These are phyloP conservation scores for Begonia peltatifolia DNA, from an alignment of 306 rosid genomes.

Conservation along the genomic window DNA sequence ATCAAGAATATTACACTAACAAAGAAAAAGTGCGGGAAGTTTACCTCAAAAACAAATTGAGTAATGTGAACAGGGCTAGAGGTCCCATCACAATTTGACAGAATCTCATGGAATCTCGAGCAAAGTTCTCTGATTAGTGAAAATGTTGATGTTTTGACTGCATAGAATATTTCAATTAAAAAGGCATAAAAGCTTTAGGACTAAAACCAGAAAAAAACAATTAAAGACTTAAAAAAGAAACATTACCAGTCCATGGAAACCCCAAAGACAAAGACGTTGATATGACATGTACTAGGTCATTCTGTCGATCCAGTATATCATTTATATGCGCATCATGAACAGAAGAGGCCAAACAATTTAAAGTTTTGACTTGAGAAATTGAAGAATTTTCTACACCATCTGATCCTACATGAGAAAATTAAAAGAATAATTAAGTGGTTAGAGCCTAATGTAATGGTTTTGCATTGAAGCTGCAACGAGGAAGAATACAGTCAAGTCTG, in stretches of 20 bases:
- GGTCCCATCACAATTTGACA: slow-evolving; percentile 29
- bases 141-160: slow-evolving; percentile 79
- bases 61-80: slow-evolving; percentile 20
- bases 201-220: slow-evolving; percentile 2
- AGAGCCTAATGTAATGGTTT: neutral
- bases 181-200: neutral
- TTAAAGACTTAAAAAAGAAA: too few relatives aligned
- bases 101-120: slow-evolving; percentile 36
- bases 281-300: slow-evolving; percentile 42
- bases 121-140: slow-evolving; percentile 58
- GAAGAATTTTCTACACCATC: slow-evolving; percentile 32
- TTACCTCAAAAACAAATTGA: slow-evolving; percentile 62
- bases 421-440: neutral
- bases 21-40: slow-evolving; percentile 10
- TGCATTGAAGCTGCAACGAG: neutral
- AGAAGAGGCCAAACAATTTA: slow-evolving; percentile 73
- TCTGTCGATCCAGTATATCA: slow-evolving; percentile 58
- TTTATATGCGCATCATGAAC: slow-evolving; percentile 54
- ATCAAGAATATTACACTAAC: slow-evolving; percentile 8
- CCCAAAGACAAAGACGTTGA: slow-evolving; percentile 39
- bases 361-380: slow-evolving; percentile 58
- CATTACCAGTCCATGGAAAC: slow-evolving; percentile 76
- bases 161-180: slow-evolving; percentile 5
- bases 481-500: too few relatives aligned
- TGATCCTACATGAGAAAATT: slow-evolving; percentile 25